A percentile compares a stretch with the other conserved stretches of the same genome.
phyloP scores from a whole-genome alignment of 2,329 filamentous ascomycete genomes.

The Exophiala viscosa region DNA sequence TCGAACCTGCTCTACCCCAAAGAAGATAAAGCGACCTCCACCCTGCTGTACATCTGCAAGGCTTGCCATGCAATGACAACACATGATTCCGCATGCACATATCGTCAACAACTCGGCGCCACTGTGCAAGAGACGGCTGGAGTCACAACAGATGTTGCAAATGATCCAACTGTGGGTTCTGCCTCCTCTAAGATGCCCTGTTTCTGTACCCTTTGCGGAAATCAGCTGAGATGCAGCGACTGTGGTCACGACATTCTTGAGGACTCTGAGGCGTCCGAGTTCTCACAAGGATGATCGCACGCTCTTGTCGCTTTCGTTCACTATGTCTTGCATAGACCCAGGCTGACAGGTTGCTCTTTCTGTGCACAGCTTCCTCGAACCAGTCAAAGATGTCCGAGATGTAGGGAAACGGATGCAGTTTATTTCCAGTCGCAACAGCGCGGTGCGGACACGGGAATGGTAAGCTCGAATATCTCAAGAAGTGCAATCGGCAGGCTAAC shows the following conservation, averaged over 20 bases:
- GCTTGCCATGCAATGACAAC: slow-evolving; percentile 90
- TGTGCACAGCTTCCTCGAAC: slow-evolving; percentile 77
- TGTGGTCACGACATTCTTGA: slow-evolving; percentile 48
- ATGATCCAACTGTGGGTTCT: slow-evolving; percentile 94
- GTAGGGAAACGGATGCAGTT: slow-evolving; percentile 83
- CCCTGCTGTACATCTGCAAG: slow-evolving; percentile 90
- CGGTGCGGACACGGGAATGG: slow-evolving; percentile 97
- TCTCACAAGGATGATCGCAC: slow-evolving; percentile 2
- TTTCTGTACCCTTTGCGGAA: slow-evolving; percentile 58
- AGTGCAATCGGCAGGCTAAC: neutral
- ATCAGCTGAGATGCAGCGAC: slow-evolving; percentile 52
- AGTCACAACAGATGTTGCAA: slow-evolving; percentile 94
- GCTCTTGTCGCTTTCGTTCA: slow-evolving; percentile 3
- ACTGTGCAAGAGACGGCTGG: slow-evolving; percentile 92
- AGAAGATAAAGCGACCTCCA: slow-evolving; percentile 79
- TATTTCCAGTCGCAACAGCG: slow-evolving; percentile 99
- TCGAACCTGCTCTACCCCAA: slow-evolving; percentile 98
- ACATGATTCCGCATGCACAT: slow-evolving; percentile 85
- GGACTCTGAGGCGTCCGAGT: slow-evolving; percentile 8
- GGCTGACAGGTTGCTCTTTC: slow-evolving; percentile 26
- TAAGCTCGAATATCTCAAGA: slow-evolving; percentile 47
- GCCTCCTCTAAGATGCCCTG: slow-evolving; percentile 35
- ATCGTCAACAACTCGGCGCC: slow-evolving; percentile 89
- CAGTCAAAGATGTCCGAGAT: slow-evolving; percentile 79
- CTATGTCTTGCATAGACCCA: slow-evolving; percentile 33